A percentile compares a stretch with the other conserved stretches of the same genome.
phyloP scores from a whole-genome alignment of 208 protist genomes.

The Naegleria fowleri region DNA sequence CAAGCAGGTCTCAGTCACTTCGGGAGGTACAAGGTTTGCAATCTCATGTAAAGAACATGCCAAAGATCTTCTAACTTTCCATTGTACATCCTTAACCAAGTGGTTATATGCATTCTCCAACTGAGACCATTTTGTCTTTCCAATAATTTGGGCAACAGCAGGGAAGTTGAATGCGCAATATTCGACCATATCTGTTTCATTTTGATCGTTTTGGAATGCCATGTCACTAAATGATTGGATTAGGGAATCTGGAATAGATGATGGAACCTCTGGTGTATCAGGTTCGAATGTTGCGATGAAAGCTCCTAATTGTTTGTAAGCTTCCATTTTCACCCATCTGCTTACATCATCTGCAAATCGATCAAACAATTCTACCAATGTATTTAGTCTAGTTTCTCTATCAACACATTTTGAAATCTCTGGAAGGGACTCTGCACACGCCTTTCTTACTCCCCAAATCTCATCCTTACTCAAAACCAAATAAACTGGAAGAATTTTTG shows the following conservation, averaged over 20 bases:
- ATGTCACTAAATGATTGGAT: slow-evolving; percentile 81
- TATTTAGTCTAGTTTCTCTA: slow-evolving; percentile 31
- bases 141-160: slow-evolving; percentile 77
- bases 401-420: slow-evolving; percentile 58
- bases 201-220: slow-evolving; percentile 70
- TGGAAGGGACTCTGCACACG: slow-evolving; percentile 75
- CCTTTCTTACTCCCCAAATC: slow-evolving; percentile 89
- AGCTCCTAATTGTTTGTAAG: slow-evolving; percentile 75
- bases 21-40: slow-evolving; percentile 72
- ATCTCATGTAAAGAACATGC: slow-evolving; percentile 88
- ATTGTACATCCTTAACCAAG: slow-evolving; percentile 87
- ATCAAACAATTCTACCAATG: slow-evolving; percentile 62
- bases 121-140: slow-evolving; percentile 61
- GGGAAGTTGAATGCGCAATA: slow-evolving; percentile 87
- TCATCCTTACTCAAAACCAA: slow-evolving; percentile 81
- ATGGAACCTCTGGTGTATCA: slow-evolving; percentile 21
- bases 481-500: slow-evolving; percentile 69
- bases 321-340: slow-evolving; percentile 80
- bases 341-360: slow-evolving; percentile 70
- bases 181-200: slow-evolving; percentile 73
- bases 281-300: slow-evolving; percentile 78
- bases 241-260: slow-evolving; percentile 67
- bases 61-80: slow-evolving; percentile 87
- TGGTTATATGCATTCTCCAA: slow-evolving; percentile 76
- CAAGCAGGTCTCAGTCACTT: slow-evolving; percentile 71